Conservation (phyloP, 2,329 filamentous ascomycete species). For the Xylaria hypoxylon region DNA sequence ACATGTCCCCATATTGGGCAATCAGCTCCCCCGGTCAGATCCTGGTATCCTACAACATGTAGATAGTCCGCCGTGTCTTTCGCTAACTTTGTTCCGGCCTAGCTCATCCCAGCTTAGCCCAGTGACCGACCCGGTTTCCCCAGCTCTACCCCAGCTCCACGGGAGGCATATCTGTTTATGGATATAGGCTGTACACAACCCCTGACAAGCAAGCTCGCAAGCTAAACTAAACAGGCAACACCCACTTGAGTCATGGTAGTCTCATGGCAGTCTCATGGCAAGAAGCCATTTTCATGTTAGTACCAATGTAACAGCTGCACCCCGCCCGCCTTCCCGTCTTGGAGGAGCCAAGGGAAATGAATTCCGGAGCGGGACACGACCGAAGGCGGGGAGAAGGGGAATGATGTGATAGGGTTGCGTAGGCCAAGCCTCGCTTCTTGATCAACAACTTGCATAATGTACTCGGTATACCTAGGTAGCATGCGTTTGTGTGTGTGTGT, state of each 20-base stretch:
- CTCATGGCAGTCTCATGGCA: slow-evolving; percentile 2
- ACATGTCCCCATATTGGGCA: slow-evolving; percentile 35
- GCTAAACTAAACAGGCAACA: slow-evolving; percentile 24
- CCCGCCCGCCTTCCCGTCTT: slow-evolving; percentile 16
- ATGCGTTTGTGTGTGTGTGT: not conserved
- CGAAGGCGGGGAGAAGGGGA: no score
- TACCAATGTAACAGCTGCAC: slow-evolving; percentile 12
- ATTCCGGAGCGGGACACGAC: not conserved
- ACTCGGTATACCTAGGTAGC: no score
- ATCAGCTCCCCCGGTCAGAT: slow-evolving; percentile 17
- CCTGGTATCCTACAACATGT: not conserved
- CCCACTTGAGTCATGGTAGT: not conserved
- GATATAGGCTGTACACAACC: slow-evolving; percentile 8
- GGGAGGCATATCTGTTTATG: slow-evolving; percentile 31
- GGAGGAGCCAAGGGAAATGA: slow-evolving; percentile 12
- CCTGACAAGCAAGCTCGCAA: slow-evolving; percentile 14
- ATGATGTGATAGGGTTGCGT: slow-evolving; percentile 1
- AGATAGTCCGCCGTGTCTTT: slow-evolving; percentile 1
- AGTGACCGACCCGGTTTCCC: slow-evolving; percentile 14
- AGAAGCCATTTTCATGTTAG: slow-evolving; percentile 6
- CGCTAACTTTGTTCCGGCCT: slow-evolving; percentile 10
- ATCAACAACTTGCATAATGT: slow-evolving; percentile 2
- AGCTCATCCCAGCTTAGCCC: slow-evolving; percentile 18
- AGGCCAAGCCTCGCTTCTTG: slow-evolving; percentile 6
- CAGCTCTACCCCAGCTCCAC: slow-evolving; percentile 25